These are phyloP conservation scores for Colletotrichum musicola DNA, from an alignment of 2,329 filamentous ascomycete genomes.

Conservation along the genomic window DNA sequence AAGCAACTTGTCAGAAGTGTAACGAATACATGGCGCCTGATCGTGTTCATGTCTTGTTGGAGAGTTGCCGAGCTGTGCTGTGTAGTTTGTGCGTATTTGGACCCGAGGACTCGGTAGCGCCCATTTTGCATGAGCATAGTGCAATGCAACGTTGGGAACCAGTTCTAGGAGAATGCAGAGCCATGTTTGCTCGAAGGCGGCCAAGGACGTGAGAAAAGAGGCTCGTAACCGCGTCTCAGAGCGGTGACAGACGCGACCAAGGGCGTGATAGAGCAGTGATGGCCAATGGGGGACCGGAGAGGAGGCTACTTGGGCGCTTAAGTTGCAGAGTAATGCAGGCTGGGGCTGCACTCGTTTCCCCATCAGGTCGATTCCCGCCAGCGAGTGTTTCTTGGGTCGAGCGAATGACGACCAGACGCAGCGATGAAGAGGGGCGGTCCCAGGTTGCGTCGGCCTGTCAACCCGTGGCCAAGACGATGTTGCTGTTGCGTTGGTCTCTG, in stretches of 20 bases:
- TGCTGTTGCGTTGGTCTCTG: background rate
- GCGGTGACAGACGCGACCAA: conserved; percentile 32
- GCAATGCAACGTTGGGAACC: conserved; percentile 28
- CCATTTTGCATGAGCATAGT: conserved; percentile 44
- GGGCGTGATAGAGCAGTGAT: conserved; percentile 27
- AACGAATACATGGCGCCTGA: conserved; percentile 9
- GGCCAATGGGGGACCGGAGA: conserved; percentile 34
- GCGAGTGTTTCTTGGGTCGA: conserved; percentile 11
- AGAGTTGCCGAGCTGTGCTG: conserved; percentile 1
- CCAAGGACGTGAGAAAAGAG: conserved; percentile 12
- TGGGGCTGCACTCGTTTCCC: conserved; percentile 8
- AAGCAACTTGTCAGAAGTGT: conserved; percentile 5
- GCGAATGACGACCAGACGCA: conserved; percentile 5
- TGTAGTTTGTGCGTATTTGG: conserved; percentile 8
- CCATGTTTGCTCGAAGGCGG: conserved; percentile 14
- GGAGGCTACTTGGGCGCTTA: conserved; percentile 38
- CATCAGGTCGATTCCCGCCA: conserved; percentile 13
- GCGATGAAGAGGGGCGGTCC: conserved; percentile 4
- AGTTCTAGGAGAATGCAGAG: conserved; percentile 6
- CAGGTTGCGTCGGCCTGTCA: background rate
- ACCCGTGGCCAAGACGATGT: background rate
- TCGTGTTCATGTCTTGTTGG: conserved; percentile 4
- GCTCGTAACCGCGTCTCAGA: conserved; percentile 21
- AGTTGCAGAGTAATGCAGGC: conserved; percentile 9
- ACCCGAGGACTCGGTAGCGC: conserved; percentile 49